Evolutionary conservation across 108 stramenopile species (phyloP), one percentile per base, ranked within the genome.

Genomic region (Skeletonema costatum): DNA sequence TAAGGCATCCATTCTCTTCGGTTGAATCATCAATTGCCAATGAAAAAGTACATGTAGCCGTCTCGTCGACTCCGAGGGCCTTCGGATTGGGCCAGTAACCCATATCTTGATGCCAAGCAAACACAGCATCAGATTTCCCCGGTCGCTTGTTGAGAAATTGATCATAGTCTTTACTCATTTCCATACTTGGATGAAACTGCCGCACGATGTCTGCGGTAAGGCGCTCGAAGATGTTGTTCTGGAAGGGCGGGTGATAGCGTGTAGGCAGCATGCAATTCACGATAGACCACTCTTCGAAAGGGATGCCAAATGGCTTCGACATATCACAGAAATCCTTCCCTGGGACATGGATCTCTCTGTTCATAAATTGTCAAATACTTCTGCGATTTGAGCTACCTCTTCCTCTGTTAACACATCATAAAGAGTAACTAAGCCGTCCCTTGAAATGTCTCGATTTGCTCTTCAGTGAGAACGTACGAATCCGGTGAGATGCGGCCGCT

Each of bases 271-370:
- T 88, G 33, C 80, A 82, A 64, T 90, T 90, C 30, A 90, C 85
- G 35, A 90, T 70, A 21, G 71, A 73, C 76, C 80, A 90, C 8
- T 87, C 73, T 25, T 82, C 80, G 32, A 85, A 83, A 19, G 89
- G 84, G 12, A 79, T 70, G 42, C 80, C 89, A 63, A 90, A 90
- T 33, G 85, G 86, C 69, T 88, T 79, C 4, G 60, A 64, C 89
- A 90, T 90, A 74, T 88, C 89, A 64, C 87, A 85, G 69, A 90
- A 90, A 66, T 90, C 86, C 70, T 85, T 88, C 16, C 87, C 89
- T 13, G 86, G 86, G 7, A 88, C 86, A 31, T 51, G 48, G 44
- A 86, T 85, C 42, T 87, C 85, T 42, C 87, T 68, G 11, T 63
- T 61, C 8, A 88, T 33, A 71, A 88, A 90, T 19, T 50, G 63